A percentile compares a stretch with the other conserved stretches of the same genome.
Conservation (phyloP, 1,139 yeast genomes). For the Taphrina confusa region DNA sequence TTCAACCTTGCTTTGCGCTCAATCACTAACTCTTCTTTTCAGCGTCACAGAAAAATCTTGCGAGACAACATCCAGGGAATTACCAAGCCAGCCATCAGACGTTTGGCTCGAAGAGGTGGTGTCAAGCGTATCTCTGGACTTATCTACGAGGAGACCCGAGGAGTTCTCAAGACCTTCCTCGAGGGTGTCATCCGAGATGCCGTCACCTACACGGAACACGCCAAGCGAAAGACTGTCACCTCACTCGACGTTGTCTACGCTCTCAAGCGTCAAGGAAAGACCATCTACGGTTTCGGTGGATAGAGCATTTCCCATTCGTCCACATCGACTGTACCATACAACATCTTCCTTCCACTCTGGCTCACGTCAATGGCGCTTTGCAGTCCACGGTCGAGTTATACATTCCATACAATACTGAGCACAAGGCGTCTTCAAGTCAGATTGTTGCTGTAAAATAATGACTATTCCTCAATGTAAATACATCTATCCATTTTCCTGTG, state of each 20-base stretch:
- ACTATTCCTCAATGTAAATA: conserved; percentile 3
- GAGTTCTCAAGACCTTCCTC: conserved; percentile 91
- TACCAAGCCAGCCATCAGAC: conserved; percentile 99
- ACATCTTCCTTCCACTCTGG: too few species aligned
- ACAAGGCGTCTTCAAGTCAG: too few species aligned
- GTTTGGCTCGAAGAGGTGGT: conserved; percentile 99
- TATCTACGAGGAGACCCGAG: conserved; percentile 98
- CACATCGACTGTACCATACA: conserved; percentile 2
- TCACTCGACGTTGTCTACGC: conserved; percentile 98
- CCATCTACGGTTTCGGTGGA: conserved; percentile 99
- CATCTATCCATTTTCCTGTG: not conserved
- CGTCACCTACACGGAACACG: conserved; percentile 99
- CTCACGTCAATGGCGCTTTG: too few species aligned
- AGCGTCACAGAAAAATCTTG: conserved; percentile 99
- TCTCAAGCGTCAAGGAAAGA: conserved; percentile 99
- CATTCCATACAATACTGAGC: too few species aligned
- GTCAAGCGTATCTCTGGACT: conserved; percentile 99
- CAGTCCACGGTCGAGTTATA: too few species aligned
- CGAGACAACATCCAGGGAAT: conserved; percentile 99
- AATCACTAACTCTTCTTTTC: conserved; percentile 49
- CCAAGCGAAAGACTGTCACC: conserved; percentile 99
- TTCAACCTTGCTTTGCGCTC: not conserved
- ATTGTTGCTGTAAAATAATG: conserved; percentile 7
- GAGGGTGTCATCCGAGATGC: conserved; percentile 98
- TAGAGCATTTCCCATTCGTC: conserved; percentile 47